phyloP scores from a whole-genome alignment of 305 asterid genomes.

The Ruellia speciosa region DNA sequence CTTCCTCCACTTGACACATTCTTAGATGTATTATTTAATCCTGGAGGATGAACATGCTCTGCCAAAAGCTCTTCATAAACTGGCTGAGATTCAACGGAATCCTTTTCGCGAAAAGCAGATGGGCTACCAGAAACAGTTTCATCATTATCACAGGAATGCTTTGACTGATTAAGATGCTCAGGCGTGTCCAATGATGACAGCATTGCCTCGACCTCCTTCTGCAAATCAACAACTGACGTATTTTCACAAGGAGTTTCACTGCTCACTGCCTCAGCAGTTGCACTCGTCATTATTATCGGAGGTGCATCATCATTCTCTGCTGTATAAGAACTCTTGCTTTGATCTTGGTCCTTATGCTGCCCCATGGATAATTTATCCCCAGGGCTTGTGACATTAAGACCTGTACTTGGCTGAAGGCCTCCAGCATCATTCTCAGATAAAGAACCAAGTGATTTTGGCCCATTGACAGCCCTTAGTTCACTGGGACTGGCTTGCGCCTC shows the following conservation, averaged over 20 bases:
- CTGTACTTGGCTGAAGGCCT: conserved; percentile 25
- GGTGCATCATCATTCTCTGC: not conserved
- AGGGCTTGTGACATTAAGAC: too few species aligned
- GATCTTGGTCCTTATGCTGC: conserved; percentile 6
- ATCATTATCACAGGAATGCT: conserved; percentile 15
- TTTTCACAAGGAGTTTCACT: conserved; percentile 19
- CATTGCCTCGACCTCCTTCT: conserved; percentile 19
- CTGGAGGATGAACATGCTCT: conserved; percentile 19
- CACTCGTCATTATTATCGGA: conserved; percentile 22
- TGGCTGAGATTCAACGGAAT: conserved; percentile 24
- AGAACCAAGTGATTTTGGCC: conserved; percentile 27
- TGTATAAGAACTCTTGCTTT: not conserved
- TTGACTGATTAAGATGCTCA: conserved; percentile 26
- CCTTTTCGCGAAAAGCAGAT: conserved; percentile 24
- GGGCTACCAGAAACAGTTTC: conserved; percentile 19
- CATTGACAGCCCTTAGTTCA: conserved; percentile 22
- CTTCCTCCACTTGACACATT: conserved; percentile 22
- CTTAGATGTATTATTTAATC: conserved; percentile 21
- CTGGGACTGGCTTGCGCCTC: conserved; percentile 24
- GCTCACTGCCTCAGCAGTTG: conserved; percentile 24
- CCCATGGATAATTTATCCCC: too few species aligned
- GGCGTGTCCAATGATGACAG: conserved; percentile 6
- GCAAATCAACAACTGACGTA: conserved; percentile 20
- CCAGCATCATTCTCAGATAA: conserved; percentile 29
- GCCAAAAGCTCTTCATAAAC: conserved; percentile 9